phyloP scores from a whole-genome alignment of 805 yeast genomes.

The Yarrowia deformans region DNA sequence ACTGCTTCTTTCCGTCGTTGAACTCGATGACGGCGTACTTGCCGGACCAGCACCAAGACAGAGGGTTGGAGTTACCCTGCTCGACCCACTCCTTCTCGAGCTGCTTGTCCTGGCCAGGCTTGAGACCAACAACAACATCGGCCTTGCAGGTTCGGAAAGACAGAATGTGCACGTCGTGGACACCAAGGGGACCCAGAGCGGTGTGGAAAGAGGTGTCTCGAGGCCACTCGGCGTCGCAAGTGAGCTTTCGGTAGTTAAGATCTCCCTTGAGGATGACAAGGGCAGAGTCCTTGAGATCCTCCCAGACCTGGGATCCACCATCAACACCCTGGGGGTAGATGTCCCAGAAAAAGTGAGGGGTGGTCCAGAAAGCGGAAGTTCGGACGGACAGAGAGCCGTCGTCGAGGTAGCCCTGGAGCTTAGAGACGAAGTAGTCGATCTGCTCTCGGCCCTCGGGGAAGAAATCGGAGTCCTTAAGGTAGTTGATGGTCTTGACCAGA shows the following conservation, averaged over 20 bases:
- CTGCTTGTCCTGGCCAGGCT: constrained; percentile 72
- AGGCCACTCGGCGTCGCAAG: constrained; percentile 91
- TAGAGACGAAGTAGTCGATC: constrained; percentile 58
- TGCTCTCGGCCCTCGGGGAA: constrained; percentile 58
- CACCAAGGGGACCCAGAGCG: constrained; percentile 75
- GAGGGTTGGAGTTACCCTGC: constrained; percentile 67
- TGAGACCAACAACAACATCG: constrained; percentile 88
- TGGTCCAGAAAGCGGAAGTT: constrained; percentile 87
- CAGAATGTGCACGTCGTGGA: constrained; percentile 67
- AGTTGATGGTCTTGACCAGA: constrained; percentile 63
- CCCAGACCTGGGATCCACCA: constrained; percentile 68
- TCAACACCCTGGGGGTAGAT: constrained; percentile 60
- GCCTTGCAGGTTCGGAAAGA: constrained; percentile 95
- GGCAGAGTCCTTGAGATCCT: constrained; percentile 64
- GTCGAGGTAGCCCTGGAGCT: constrained; percentile 55
- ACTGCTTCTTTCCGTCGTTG: constrained; percentile 52
- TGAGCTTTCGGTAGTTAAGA: constrained; percentile 90
- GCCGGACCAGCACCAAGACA: constrained; percentile 87
- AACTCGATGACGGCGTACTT: constrained; percentile 91
- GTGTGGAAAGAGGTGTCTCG: constrained; percentile 72
- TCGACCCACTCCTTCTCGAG: constrained; percentile 65
- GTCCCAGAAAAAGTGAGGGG: constrained; percentile 76
- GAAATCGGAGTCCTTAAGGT: constrained; percentile 59
- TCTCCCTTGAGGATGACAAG: constrained; percentile 92
- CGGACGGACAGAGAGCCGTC: constrained; percentile 60